These are phyloP conservation scores for Paracamarosporium sp. DNA, from an alignment of 2,329 filamentous ascomycete genomes.

Conservation along the genomic window DNA sequence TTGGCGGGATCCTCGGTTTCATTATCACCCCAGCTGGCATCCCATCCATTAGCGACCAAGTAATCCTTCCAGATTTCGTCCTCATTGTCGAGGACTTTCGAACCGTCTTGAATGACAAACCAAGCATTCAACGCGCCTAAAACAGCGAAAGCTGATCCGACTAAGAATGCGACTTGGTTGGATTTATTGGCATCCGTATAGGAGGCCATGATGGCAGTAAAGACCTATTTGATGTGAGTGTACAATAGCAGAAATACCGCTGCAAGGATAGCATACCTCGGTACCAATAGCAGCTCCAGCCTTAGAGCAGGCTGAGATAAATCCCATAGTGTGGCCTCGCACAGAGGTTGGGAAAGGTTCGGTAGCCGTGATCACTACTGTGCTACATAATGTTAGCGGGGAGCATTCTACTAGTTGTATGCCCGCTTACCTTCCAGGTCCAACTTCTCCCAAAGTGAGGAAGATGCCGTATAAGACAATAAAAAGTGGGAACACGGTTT, in stretches of 20 bases:
- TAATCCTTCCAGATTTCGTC: constrained; percentile 36
- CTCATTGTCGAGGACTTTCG: constrained; percentile 33
- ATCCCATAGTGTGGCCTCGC: constrained; percentile 33
- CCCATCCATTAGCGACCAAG: constrained; percentile 26
- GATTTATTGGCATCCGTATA: constrained; percentile 29
- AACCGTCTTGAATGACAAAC: constrained; percentile 38
- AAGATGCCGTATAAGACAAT: constrained; percentile 37
- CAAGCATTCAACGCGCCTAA: constrained; percentile 30
- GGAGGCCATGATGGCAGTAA: constrained; percentile 33
- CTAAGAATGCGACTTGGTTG: constrained; percentile 32
- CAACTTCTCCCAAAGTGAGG: constrained; percentile 33
- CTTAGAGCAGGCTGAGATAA: constrained; percentile 30
- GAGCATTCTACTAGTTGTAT: not conserved
- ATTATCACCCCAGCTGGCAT: constrained; percentile 30
- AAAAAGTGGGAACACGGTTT: constrained; percentile 36
- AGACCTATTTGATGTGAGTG: constrained; percentile 15
- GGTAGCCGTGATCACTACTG: constrained; percentile 26
- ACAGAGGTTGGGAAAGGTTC: constrained; percentile 36
- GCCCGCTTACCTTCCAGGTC: constrained; percentile 24
- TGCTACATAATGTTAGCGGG: constrained; percentile 5
- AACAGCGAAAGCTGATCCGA: constrained; percentile 33
- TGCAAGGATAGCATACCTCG: not conserved
- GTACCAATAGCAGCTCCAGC: constrained; percentile 37
- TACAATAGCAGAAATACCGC: no score
- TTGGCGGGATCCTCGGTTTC: constrained; percentile 24